These are phyloP conservation scores for Xylariaceae sp. DNA, from an alignment of 2,329 filamentous ascomycete species.

Conservation along the genomic window DNA sequence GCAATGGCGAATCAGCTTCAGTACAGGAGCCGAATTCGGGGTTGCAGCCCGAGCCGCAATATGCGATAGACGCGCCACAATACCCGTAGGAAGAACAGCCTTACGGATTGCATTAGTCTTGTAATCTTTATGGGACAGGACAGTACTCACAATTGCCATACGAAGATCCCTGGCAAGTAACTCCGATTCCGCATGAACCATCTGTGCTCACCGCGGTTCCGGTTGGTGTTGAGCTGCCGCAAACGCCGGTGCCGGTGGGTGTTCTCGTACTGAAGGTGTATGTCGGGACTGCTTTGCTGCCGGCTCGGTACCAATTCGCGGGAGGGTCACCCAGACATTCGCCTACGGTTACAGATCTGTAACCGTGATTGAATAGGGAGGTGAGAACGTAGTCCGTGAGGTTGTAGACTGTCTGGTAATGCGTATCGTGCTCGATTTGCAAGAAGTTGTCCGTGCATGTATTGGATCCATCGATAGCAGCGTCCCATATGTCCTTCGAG, in stretches of 20 bases:
- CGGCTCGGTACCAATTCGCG: conserved; percentile 50
- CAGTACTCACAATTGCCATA: conserved; percentile 28
- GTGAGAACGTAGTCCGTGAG: conserved; percentile 43
- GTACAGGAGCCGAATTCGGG: conserved; percentile 22
- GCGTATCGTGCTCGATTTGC: conserved; percentile 45
- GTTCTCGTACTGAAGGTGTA: conserved; percentile 26
- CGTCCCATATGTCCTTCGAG: conserved; percentile 37
- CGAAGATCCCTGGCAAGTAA: conserved; percentile 27
- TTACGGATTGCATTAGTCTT: conserved; percentile 15
- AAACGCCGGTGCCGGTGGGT: conserved; percentile 29
- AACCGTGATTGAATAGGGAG: conserved; percentile 40
- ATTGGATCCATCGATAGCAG: conserved; percentile 28
- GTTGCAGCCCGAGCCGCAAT: conserved; percentile 26
- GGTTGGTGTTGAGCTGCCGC: conserved; percentile 19
- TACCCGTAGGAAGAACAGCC: conserved; percentile 27
- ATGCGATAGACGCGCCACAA: conserved; percentile 28
- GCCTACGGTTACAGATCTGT: conserved; percentile 49
- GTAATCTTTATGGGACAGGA: conserved; percentile 1
- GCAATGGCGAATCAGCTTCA: conserved; percentile 14
- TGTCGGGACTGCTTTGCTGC: conserved; percentile 22
- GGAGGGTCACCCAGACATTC: conserved; percentile 50
- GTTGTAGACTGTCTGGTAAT: conserved; percentile 43
- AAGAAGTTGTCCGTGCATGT: conserved; percentile 29
- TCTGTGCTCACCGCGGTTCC: conserved; percentile 26
- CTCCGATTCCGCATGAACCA: conserved; percentile 23